Percentiles rank a stretch among this genome's conserved stretches.
phyloP scores from a whole-genome alignment of 345 rosid genomes.

The Populus nigra region DNA sequence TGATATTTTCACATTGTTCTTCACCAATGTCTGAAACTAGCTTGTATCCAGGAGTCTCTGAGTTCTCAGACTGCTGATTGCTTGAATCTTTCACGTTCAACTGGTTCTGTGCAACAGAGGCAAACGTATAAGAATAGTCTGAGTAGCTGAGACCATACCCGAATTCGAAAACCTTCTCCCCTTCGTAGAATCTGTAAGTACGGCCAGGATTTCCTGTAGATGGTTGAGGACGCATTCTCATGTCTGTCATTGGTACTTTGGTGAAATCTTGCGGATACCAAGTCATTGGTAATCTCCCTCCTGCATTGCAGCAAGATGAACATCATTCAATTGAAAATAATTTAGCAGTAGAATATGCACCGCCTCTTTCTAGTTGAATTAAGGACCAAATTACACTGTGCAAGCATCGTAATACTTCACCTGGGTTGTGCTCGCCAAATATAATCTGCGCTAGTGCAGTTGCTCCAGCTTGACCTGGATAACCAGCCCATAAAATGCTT shows the following conservation, averaged over 20 bases:
- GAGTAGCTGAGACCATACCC: slow-evolving; percentile 84
- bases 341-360: too few relatives aligned
- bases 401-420: slow-evolving; percentile 27
- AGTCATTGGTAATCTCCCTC: slow-evolving; percentile 84
- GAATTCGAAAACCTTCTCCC: slow-evolving; percentile 56
- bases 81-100: slow-evolving; percentile 35
- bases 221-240: slow-evolving; percentile 73
- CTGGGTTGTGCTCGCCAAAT: slow-evolving; percentile 85
- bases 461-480: slow-evolving; percentile 90
- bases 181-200: slow-evolving; percentile 78
- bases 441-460: slow-evolving; percentile 72
- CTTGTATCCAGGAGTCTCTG: slow-evolving; percentile 21
- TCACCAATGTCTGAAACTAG: slow-evolving; percentile 50
- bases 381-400: background rate
- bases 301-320: slow-evolving; percentile 33
- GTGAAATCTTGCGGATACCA: slow-evolving; percentile 76
- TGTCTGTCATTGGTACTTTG: slow-evolving; percentile 75
- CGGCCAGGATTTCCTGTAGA: slow-evolving; percentile 74
- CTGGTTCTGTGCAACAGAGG: slow-evolving; percentile 17
- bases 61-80: background rate
- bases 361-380: background rate
- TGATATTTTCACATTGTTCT: slow-evolving; percentile 41
- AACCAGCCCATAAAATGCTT: slow-evolving; percentile 89
- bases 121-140: slow-evolving; percentile 52
- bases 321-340: background rate